A percentile compares a stretch with the other conserved stretches of the same genome.
These are phyloP conservation scores for Spathaspora arborariae DNA, from an alignment of 805 yeast species.

Conservation along the genomic window DNA sequence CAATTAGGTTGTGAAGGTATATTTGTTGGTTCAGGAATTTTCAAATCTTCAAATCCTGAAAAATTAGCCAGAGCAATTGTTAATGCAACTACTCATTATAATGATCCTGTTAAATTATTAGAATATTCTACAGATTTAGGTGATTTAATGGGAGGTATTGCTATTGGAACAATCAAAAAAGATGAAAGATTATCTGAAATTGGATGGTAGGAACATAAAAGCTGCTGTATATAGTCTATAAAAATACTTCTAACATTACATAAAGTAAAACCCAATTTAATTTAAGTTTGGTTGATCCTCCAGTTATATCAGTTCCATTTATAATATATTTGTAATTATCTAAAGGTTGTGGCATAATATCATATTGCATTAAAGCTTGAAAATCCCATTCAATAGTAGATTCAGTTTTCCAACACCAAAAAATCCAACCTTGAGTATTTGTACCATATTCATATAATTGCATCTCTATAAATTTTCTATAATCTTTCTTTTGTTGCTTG, in stretches of 20 bases:
- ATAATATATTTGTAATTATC: constrained; percentile 26
- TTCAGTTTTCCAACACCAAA: constrained; percentile 73
- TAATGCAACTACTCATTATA: constrained; percentile 68
- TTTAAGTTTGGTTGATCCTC: not conserved
- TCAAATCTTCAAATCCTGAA: constrained; percentile 70
- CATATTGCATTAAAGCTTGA: constrained; percentile 42
- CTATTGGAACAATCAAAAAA: constrained; percentile 48
- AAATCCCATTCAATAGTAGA: constrained; percentile 67
- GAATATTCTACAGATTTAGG: constrained; percentile 70
- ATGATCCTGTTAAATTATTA: constrained; percentile 56
- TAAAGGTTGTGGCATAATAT: constrained; percentile 62
- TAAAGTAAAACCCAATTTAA: not conserved
- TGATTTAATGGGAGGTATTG: constrained; percentile 71
- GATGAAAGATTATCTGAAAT: constrained; percentile 46
- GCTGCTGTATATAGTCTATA: not conserved
- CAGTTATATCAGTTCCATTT: constrained; percentile 27
- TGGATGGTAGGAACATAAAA: constrained; percentile 41
- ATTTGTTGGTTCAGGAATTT: constrained; percentile 59
- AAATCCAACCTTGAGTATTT: constrained; percentile 55
- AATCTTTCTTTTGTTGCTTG: constrained; percentile 34
- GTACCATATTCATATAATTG: constrained; percentile 52
- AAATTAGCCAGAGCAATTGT: constrained; percentile 76
- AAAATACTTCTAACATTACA: not conserved
- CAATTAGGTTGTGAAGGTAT: constrained; percentile 34
- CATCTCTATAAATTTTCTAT: constrained; percentile 55